Evolutionary conservation across 1,139 yeast species (phyloP).

Genomic region (Arxiozyma heterogenica): DNA sequence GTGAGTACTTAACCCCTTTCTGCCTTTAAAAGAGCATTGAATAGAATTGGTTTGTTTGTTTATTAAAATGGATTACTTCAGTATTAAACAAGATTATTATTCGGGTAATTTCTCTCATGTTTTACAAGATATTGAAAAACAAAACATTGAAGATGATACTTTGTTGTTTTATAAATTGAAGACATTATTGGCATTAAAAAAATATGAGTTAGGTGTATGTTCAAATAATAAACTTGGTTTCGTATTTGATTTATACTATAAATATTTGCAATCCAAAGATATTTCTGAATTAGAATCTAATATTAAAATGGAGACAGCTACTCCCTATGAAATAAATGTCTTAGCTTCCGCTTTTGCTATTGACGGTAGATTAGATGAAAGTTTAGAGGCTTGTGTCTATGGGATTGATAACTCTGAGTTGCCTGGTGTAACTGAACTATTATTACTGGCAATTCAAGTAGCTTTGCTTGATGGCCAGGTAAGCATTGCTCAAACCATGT

Average conservation of each 20-base stretch:
- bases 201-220: conserved; percentile 9
- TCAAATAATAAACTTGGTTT: conserved; percentile 9
- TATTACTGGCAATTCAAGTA: conserved; percentile 26
- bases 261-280: conserved; percentile 16
- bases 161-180: conserved; percentile 23
- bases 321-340: conserved; percentile 20
- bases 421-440: conserved; percentile 24
- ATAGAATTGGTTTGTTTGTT: too few species aligned
- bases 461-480: conserved; percentile 21
- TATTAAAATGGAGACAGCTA: conserved; percentile 11
- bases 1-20: too few species aligned
- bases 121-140: conserved; percentile 20
- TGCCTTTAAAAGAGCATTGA: not conserved
- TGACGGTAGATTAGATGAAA: conserved; percentile 18
- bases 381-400: conserved; percentile 20
- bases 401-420: conserved; percentile 22
- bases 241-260: conserved; percentile 16
- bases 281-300: conserved; percentile 12
- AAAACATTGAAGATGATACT: conserved; percentile 22
- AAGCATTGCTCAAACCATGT: conserved; percentile 20
- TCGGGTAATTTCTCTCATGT: conserved; percentile 25
- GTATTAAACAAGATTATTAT: conserved; percentile 28
- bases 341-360: conserved; percentile 26
- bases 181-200: conserved; percentile 18
- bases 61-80: conserved; percentile 24